Evolutionary conservation across 495 filamentous ascomycete genomes (phyloP).

Genomic region (Alectoria sarmentosa): DNA sequence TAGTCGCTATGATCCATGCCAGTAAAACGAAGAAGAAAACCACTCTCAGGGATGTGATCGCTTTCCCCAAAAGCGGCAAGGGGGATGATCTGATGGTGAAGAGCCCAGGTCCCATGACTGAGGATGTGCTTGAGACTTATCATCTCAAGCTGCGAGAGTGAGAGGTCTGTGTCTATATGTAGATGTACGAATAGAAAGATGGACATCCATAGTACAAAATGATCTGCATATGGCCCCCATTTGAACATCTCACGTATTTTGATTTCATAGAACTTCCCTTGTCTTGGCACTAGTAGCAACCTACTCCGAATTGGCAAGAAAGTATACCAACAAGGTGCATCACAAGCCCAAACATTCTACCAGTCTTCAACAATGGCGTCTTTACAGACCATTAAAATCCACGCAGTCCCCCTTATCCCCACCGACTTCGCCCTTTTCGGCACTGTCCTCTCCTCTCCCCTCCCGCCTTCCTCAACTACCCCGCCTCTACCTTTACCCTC

Average conservation of each 20-base stretch:
- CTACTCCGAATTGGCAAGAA: too few relatives aligned
- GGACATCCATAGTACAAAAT: too few relatives aligned
- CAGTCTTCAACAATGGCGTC: conserved; percentile 1
- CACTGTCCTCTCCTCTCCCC: conserved; percentile 63
- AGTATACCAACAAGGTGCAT: not conserved
- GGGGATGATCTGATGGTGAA: conserved; percentile 77
- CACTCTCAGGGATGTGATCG: conserved; percentile 84
- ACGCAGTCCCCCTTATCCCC: conserved; percentile 52
- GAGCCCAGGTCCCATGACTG: conserved; percentile 58
- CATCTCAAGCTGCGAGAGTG: conserved; percentile 40
- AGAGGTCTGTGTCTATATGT: not conserved
- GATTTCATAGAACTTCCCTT: too few relatives aligned
- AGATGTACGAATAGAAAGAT: not conserved
- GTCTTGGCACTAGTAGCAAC: too few relatives aligned
- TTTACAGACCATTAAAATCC: conserved; percentile 25
- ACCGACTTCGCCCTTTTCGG: conserved; percentile 73
- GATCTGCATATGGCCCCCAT: too few relatives aligned
- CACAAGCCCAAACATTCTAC: not conserved
- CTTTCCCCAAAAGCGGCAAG: conserved; percentile 87
- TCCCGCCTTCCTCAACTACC: conserved; percentile 44
- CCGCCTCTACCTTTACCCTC: conserved; percentile 32
- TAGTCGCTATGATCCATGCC: conserved; percentile 73
- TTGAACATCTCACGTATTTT: not conserved
- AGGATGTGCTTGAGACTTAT: conserved; percentile 62
- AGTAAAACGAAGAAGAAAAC: conserved; percentile 39